These are phyloP conservation scores for Thuja plicata DNA, from an alignment of 83 land plant species.

Conservation along the genomic window DNA sequence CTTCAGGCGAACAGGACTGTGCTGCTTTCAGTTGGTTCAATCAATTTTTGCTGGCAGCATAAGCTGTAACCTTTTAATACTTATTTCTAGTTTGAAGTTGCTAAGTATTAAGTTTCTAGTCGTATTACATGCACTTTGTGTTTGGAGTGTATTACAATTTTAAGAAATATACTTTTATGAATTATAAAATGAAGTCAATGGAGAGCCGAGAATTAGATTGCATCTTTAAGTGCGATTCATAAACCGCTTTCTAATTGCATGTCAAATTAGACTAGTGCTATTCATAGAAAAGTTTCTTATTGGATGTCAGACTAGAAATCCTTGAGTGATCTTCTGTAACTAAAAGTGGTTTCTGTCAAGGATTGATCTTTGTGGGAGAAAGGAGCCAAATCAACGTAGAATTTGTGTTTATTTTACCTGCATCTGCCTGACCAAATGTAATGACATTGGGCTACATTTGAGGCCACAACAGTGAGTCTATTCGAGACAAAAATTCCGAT, in stretches of 20 bases:
- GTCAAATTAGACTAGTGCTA: no score
- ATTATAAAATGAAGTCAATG: background rate
- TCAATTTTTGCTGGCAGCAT: background rate
- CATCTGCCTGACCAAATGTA: background rate
- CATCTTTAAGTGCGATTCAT: background rate
- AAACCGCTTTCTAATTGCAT: background rate
- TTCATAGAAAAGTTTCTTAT: background rate
- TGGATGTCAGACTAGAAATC: background rate
- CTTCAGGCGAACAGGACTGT: background rate
- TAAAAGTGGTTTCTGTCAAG: background rate
- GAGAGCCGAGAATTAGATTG: background rate
- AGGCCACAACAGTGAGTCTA: background rate
- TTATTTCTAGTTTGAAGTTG: background rate
- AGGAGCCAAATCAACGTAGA: background rate
- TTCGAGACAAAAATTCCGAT: background rate
- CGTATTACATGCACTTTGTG: background rate
- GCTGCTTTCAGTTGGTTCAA: background rate
- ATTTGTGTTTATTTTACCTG: constrained; percentile 1
- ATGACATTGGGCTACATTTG: background rate
- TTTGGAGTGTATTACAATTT: background rate
- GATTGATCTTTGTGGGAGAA: background rate
- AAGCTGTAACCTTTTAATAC: background rate
- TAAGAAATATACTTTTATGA: background rate
- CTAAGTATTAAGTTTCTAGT: background rate
- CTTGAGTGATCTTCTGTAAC: background rate